Percentiles rank a stretch among this genome's conserved stretches.
phyloP scores from a whole-genome alignment of 176 grass and related monocot genomes.

The Ensete ventricosum region DNA sequence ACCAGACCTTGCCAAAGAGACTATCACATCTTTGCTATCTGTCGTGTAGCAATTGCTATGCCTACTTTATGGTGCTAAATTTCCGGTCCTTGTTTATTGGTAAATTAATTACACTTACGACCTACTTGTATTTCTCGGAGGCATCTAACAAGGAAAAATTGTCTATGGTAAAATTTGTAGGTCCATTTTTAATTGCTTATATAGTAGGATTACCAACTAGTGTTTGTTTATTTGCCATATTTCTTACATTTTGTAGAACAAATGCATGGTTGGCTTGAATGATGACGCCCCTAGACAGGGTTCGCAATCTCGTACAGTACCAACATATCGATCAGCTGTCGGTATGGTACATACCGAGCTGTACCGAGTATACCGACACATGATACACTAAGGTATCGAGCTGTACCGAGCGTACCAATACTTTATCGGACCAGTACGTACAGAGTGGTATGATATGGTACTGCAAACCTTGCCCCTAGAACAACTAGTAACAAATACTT shows the following conservation, averaged over 20 bases:
- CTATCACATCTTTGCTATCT: background rate
- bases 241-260: background rate
- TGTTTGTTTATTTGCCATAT: background rate
- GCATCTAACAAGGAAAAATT: too few species aligned
- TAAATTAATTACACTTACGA: background rate
- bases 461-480: too few species aligned
- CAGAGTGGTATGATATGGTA: too few species aligned
- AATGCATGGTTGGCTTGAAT: background rate
- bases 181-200: background rate
- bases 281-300: background rate
- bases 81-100: background rate
- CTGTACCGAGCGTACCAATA: too few species aligned
- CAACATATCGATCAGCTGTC: too few species aligned
- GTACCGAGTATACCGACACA: too few species aligned
- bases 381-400: too few species aligned
- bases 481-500: background rate
- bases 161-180: too few species aligned
- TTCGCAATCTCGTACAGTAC: too few species aligned
- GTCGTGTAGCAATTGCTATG: background rate
- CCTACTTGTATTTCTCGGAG: too few species aligned
- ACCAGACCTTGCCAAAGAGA: background rate
- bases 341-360: too few species aligned
- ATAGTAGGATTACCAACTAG: background rate
- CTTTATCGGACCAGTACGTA: too few species aligned
- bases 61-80: background rate